Evolutionary conservation across 768 basidiomycete genomes (phyloP), one percentile per base, ranked within the genome.

Genomic region (Sporobolomyces roseus): DNA sequence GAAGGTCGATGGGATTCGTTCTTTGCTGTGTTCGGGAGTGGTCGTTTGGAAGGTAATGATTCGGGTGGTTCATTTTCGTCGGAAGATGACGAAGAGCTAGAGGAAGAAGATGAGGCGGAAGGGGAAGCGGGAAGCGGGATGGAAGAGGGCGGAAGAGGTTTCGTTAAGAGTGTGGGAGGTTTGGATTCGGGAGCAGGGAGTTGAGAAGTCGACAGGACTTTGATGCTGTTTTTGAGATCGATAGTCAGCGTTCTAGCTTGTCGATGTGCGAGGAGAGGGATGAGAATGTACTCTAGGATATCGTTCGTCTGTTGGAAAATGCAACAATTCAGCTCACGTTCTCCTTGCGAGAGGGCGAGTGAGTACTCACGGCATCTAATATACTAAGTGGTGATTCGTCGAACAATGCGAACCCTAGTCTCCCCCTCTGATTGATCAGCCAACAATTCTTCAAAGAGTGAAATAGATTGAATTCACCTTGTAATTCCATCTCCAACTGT

Each of bases 151-250:
- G 7, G 35, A 17, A 14, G 41, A 27, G 3, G 25, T 63, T 25
- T 50, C 10, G 25, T 50, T 17, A 25, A 41, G 52, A 8, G 32
- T 2, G 21, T 33, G 19, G 48, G 29, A 12, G 36, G 49, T 38
- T 30, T n/a, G 4, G 36, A 36, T 16, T 51, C n/a, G 32, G 52
- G 30, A 16, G 10, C 4, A 6, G 52, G 52, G 19, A 17, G 32
- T 27, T 41, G 32, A 5, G 19, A 17, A 9, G 45, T 5, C 38
- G n/a, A 25, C 2, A 32, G 36, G n/a, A 43, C 4, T 21, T 67
- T 71, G 65, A 71, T 43, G 35, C 70, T 71, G 58, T 49, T 12
- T n/a, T n/a, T n/a, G n/a, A n/a, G n/a, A n/a, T n/a, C n/a, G n/a
- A n/a, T n/a, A n/a, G n/a, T n/a, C n/a, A n/a, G 19, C 6, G 32